phyloP scores from a whole-genome alignment of 148 eudicot species.

The Chenopodium formosanum region DNA sequence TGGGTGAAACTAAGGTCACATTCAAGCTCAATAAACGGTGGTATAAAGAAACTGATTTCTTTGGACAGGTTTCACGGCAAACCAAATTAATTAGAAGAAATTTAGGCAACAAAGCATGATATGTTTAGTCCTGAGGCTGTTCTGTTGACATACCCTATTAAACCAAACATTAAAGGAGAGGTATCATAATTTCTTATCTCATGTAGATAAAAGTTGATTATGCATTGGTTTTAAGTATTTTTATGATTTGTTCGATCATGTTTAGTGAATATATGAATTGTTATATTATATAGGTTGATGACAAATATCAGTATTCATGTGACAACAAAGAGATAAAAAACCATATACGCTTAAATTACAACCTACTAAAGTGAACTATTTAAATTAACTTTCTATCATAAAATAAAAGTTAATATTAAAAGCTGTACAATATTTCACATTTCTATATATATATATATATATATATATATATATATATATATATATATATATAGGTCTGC shows the following conservation, averaged over 20 bases:
- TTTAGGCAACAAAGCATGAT: not conserved
- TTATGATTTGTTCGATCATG: not conserved
- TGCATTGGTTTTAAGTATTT: not conserved
- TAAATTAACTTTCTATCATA: too few relatives aligned
- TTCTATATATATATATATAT: too few relatives aligned
- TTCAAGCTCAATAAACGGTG: slow-evolving; percentile 67
- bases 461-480: too few relatives aligned
- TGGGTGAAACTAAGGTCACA: slow-evolving; percentile 71
- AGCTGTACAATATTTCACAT: too few relatives aligned
- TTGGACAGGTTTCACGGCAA: too few relatives aligned
- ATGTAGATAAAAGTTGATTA: not conserved
- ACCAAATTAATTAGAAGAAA: not conserved
- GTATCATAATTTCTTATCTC: slow-evolving; percentile 22
- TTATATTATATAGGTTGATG: slow-evolving; percentile 60
- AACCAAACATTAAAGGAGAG: slow-evolving; percentile 67
- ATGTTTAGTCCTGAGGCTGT: slow-evolving; percentile 67
- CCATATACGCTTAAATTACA: too few relatives aligned
- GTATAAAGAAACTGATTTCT: slow-evolving; percentile 24
- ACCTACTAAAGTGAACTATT: too few relatives aligned
- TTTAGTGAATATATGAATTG: not conserved
- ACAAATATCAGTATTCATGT: slow-evolving; percentile 82
- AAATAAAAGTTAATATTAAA: too few relatives aligned
- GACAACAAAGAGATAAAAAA: slow-evolving; percentile 54
- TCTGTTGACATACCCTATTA: slow-evolving; percentile 64
- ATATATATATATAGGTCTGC: too few relatives aligned